Evolutionary conservation across 495 filamentous ascomycete species (phyloP), one percentile per base, ranked within the genome.

Genomic region (Neurospora sp.): DNA sequence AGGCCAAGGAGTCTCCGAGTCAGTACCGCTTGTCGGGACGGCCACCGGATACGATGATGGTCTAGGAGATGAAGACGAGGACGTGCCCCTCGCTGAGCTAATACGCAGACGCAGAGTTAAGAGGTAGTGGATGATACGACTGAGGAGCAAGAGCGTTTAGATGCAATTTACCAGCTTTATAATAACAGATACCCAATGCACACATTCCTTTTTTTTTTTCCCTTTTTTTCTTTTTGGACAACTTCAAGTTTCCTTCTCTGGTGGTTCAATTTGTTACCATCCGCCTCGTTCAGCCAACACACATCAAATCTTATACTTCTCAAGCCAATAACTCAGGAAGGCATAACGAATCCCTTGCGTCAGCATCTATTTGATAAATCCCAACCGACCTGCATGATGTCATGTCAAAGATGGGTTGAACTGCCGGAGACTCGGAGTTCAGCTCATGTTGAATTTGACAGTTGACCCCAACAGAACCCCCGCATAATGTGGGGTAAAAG

Each of bases 1-100:
- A 69, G 23, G 72, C 14, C 54, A 35, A 5, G 54, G 54, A 9
- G 54, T 62, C 12, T 18, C 54, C 11, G 48, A 59, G 48, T 27
- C 48, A 27, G 20, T 14, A 59, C 20, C 48, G 48, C 48, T 59
- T 11, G 48, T 59, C 2, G 20, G 20, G 27, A 66, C 54, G 14
- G 54, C 54, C 6, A 66, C 54, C 3, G 54, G 54, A 16, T 66
- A 66, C 23, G 12, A 66, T 70, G 39, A 35, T 16, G 70, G 14
- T 7, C 74, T 69, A 12, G 69, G 72, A 1, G 72, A 78, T 11
- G 79, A 76, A 14, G 85, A 95, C 73, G 93, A 96, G 72, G 91
- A 97, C 78, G 84, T 97, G 8, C 94, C 94, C 0, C 79, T 98
- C 46, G 91, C 85, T 1, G 89, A 92, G 78, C 73, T 94, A 27